A percentile compares a stretch with the other conserved stretches of the same genome.
These are phyloP conservation scores for Xylaria sp. DNA, from an alignment of 2,329 filamentous ascomycete genomes.

Conservation along the genomic window DNA sequence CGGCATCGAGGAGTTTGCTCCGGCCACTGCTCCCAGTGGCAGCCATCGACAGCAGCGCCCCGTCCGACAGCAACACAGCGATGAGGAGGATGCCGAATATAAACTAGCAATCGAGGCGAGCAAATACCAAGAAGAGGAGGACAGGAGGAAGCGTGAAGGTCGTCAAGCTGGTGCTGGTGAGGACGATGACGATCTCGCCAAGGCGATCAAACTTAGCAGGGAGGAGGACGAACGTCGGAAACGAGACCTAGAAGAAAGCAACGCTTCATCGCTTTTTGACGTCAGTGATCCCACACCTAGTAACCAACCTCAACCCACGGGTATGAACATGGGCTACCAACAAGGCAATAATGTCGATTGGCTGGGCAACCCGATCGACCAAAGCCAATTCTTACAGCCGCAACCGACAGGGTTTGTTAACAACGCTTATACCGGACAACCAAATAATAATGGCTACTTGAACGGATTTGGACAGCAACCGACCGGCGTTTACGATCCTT, in stretches of 20 bases:
- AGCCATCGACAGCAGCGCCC: slow-evolving; percentile 58
- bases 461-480: slow-evolving; percentile 75
- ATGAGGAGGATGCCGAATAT: slow-evolving; percentile 92
- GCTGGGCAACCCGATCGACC: slow-evolving; percentile 93
- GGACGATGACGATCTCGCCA: slow-evolving; percentile 91
- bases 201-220: slow-evolving; percentile 93
- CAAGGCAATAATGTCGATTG: slow-evolving; percentile 97
- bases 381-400: slow-evolving; percentile 76
- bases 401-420: slow-evolving; percentile 82
- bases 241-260: slow-evolving; percentile 86
- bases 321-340: slow-evolving; percentile 96
- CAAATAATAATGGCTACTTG: slow-evolving; percentile 68
- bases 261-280: slow-evolving; percentile 88
- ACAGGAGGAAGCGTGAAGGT: slow-evolving; percentile 76
- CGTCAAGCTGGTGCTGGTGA: slow-evolving; percentile 64
- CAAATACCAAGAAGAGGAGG: slow-evolving; percentile 94
- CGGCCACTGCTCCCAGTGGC: slow-evolving; percentile 42
- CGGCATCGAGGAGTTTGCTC: slow-evolving; percentile 83
- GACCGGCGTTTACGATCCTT: slow-evolving; percentile 76
- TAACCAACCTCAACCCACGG: slow-evolving; percentile 79
- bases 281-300: slow-evolving; percentile 68
- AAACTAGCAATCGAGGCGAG: slow-evolving; percentile 92
- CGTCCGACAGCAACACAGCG: slow-evolving; percentile 61
- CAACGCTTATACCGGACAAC: slow-evolving; percentile 65
- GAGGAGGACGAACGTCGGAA: slow-evolving; percentile 92